Evolutionary conservation across 1,139 yeast genomes (phyloP).

Genomic region (Meyerozyma athensensis): DNA sequence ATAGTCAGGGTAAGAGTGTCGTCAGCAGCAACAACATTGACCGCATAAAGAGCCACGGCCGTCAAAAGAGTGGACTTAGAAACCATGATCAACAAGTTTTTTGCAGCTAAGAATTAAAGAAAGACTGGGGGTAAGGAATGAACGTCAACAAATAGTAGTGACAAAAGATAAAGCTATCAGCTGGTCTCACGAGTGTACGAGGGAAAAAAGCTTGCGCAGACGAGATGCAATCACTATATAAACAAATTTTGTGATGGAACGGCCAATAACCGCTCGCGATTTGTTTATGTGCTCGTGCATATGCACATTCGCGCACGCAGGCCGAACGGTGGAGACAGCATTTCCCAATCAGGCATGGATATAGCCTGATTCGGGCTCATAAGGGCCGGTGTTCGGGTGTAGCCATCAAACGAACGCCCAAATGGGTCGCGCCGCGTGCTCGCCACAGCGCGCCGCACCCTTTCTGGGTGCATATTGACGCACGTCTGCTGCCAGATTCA

Average conservation of each 20-base stretch:
- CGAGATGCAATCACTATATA: neutral
- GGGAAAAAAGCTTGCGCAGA: neutral
- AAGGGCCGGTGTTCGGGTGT: neutral
- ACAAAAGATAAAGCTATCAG: neutral
- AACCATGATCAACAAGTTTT: slow-evolving; percentile 20
- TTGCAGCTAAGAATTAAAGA: slow-evolving; percentile 9
- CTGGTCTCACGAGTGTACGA: neutral
- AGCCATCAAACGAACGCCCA: no score
- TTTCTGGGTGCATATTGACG: neutral
- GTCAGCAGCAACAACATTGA: slow-evolving; percentile 24
- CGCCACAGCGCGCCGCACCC: neutral
- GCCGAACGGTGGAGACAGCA: neutral
- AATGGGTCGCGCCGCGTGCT: no score
- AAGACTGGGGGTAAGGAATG: slow-evolving; percentile 23
- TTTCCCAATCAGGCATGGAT: neutral
- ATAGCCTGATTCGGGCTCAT: neutral
- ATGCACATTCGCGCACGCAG: neutral
- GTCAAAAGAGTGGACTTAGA: slow-evolving; percentile 22
- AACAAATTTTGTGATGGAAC: no score
- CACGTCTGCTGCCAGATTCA: slow-evolving; percentile 1
- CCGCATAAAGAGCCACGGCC: slow-evolving; percentile 15
- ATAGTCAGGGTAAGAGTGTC: slow-evolving; percentile 40
- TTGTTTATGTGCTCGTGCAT: slow-evolving; percentile 1
- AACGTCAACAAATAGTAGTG: slow-evolving; percentile 1
- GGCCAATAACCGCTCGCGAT: neutral